A percentile compares a stretch with the other conserved stretches of the same genome.
Conservation (phyloP, 371 early-diverging fungal genomes). For the Synchytrium microbalum region DNA sequence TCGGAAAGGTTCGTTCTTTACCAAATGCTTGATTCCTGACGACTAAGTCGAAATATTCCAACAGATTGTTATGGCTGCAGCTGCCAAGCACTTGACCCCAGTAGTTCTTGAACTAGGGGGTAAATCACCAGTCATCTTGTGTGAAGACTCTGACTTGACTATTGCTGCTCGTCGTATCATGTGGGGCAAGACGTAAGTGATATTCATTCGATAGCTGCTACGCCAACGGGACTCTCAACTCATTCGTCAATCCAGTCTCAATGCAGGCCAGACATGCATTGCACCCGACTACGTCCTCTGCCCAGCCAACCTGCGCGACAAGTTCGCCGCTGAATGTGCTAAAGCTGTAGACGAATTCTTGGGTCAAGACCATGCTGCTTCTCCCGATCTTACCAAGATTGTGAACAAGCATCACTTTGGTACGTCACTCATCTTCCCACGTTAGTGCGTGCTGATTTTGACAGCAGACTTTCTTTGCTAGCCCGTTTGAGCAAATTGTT, state of each 20-base stretch:
- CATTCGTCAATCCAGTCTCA: conserved; percentile 26
- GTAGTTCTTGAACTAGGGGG: conserved; percentile 83
- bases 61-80: conserved; percentile 61
- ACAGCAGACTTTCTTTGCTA: too few relatives aligned
- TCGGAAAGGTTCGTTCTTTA: conserved; percentile 45
- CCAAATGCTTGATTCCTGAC: not conserved
- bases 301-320: conserved; percentile 40
- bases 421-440: too few relatives aligned
- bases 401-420: conserved; percentile 63
- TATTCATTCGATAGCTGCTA: not conserved
- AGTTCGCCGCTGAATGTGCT: conserved; percentile 45
- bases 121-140: conserved; percentile 73
- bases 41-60: not conserved
- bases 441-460: too few relatives aligned
- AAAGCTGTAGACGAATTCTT: conserved; percentile 33
- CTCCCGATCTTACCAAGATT: conserved; percentile 51
- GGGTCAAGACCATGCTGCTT: conserved; percentile 23
- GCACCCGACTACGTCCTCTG: conserved; percentile 79
- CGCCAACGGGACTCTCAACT: not conserved
- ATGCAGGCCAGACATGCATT: conserved; percentile 79
- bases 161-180: conserved; percentile 66
- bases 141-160: conserved; percentile 48
- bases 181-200: too few relatives aligned
- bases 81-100: conserved; percentile 61
- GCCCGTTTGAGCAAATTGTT: conserved; percentile 54